Conservation (phyloP, 148 eudicot genomes). For the Diospyros lotus region DNA sequence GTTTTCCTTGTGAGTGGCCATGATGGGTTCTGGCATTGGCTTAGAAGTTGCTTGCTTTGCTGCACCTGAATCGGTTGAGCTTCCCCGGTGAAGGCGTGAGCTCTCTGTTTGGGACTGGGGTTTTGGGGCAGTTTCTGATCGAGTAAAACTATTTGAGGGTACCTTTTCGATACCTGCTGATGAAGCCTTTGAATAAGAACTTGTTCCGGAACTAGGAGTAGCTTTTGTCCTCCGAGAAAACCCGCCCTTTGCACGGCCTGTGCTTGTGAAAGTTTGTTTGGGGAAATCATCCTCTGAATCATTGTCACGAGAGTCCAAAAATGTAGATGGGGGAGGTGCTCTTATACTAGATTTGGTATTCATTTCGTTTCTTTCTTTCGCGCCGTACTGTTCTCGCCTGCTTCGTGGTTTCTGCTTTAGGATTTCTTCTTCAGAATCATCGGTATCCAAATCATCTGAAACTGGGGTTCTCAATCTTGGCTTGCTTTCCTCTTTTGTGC, state of each 20-base stretch:
- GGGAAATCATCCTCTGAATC: conserved; percentile 48
- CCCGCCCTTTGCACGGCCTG: conserved; percentile 34
- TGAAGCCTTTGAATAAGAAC: conserved; percentile 22
- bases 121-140: conserved; percentile 21
- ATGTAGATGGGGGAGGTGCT: conserved; percentile 20
- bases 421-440: conserved; percentile 30
- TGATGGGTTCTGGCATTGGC: conserved; percentile 25
- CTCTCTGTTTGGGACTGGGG: conserved; percentile 16
- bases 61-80: conserved; percentile 16
- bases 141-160: conserved; percentile 18
- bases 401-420: conserved; percentile 15
- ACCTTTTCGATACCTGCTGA: conserved; percentile 21
- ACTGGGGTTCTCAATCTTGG: conserved; percentile 15
- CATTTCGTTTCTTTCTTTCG: conserved; percentile 21
- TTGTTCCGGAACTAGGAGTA: conserved; percentile 27
- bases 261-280: conserved; percentile 21
- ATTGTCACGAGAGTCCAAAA: conserved; percentile 39
- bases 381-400: conserved; percentile 15
- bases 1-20: conserved; percentile 14
- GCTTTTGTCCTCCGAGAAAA: conserved; percentile 69
- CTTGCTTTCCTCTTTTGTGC: conserved; percentile 10
- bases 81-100: conserved; percentile 14
- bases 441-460: conserved; percentile 27
- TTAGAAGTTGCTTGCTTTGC: conserved; percentile 20
- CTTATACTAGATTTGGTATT: conserved; percentile 26